Evolutionary conservation across 106 monocot genomes (phyloP).

Genomic region (Phalaenopsis aphrodite): DNA sequence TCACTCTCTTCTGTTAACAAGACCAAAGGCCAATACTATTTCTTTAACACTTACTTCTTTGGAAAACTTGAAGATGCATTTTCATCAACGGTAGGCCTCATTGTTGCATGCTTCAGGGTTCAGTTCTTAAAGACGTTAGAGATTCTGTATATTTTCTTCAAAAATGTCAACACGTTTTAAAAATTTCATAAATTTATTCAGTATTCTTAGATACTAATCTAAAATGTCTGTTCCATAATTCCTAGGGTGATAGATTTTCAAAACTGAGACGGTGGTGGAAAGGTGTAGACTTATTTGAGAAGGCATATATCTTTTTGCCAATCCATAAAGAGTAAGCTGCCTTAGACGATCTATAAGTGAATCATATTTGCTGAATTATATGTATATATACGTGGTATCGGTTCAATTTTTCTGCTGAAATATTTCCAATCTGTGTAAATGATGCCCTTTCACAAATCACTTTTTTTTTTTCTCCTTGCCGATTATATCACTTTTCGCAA

Average conservation of each 20-base stretch:
- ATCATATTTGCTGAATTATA: neutral
- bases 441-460: neutral
- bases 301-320: conserved; percentile 7
- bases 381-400: neutral
- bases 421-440: neutral
- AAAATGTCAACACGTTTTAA: neutral
- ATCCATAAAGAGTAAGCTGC: conserved; percentile 11
- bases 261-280: conserved; percentile 14
- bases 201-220: neutral
- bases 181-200: neutral
- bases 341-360: neutral
- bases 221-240: neutral
- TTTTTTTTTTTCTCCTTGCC: neutral
- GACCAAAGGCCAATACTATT: conserved; percentile 34
- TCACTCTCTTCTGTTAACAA: conserved; percentile 5
- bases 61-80: conserved; percentile 68
- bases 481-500: neutral
- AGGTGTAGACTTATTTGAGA: conserved; percentile 8
- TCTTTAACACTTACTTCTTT: conserved; percentile 82
- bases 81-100: conserved; percentile 36
- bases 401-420: neutral
- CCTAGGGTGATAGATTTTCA: neutral
- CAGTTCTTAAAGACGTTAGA: neutral
- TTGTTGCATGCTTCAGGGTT: neutral
- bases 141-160: neutral